Evolutionary conservation across 2,329 filamentous ascomycete genomes (phyloP).

Genomic region (Colletotrichum paranaense): DNA sequence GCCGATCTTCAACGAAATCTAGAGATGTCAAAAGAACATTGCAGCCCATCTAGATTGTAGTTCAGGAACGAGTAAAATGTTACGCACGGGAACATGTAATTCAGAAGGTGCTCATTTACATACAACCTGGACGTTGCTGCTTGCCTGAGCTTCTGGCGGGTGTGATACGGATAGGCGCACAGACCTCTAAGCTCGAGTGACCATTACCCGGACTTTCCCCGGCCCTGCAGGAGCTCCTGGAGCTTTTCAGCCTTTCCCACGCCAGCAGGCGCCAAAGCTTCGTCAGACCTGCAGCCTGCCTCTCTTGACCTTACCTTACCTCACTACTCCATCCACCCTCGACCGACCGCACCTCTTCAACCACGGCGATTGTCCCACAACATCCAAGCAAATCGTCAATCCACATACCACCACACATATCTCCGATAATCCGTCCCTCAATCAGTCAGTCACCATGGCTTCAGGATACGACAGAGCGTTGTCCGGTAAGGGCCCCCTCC

Average conservation of each 20-base stretch:
- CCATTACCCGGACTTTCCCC: constrained; percentile 35
- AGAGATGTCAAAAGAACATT: neutral
- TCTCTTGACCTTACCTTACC: constrained; percentile 12
- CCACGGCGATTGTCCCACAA: constrained; percentile 28
- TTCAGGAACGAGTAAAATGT: neutral
- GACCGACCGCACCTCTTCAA: constrained; percentile 31
- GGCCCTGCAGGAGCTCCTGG: constrained; percentile 32
- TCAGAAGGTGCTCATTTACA: too few relatives aligned
- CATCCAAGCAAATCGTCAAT: constrained; percentile 11
- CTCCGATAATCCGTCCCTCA: constrained; percentile 28
- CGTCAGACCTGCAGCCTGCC: constrained; percentile 45
- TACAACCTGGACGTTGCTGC: too few relatives aligned
- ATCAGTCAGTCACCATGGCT: constrained; percentile 67
- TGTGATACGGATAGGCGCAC: neutral
- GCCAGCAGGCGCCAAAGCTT: constrained; percentile 40
- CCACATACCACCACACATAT: neutral
- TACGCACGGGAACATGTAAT: too few relatives aligned
- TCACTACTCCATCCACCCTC: constrained; percentile 32
- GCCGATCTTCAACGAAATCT: neutral
- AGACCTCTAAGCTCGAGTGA: neutral
- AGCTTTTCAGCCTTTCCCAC: constrained; percentile 38
- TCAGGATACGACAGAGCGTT: constrained; percentile 99
- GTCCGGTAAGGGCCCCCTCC: constrained; percentile 77
- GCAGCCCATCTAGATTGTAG: neutral
- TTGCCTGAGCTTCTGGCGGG: neutral